These are phyloP conservation scores for Alternaria panax DNA, from an alignment of 2,329 filamentous ascomycete species.

Conservation along the genomic window DNA sequence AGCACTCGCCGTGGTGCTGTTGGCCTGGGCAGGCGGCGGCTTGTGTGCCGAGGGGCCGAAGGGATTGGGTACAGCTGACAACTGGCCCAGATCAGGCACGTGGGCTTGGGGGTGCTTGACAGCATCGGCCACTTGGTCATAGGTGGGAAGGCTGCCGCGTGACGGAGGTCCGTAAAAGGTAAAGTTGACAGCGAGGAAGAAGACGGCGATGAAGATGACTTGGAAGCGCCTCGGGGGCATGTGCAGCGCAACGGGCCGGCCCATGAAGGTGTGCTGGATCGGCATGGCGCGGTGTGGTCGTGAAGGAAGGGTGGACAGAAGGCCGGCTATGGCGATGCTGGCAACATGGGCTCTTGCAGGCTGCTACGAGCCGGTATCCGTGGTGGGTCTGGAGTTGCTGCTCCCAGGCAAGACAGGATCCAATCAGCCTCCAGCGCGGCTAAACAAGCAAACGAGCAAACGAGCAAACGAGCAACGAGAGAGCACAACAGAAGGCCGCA, in stretches of 20 bases:
- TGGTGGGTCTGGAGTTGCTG: conserved; percentile 8
- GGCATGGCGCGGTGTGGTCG: conserved; percentile 36
- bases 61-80: conserved; percentile 61
- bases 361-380: conserved; percentile 21
- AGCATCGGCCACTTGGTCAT: conserved; percentile 46
- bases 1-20: conserved; percentile 68
- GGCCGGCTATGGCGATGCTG: conserved; percentile 18
- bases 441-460: conserved; percentile 10
- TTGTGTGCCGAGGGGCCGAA: conserved; percentile 75
- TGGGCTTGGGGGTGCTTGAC: conserved; percentile 50
- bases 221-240: conserved; percentile 58
- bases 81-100: conserved; percentile 38
- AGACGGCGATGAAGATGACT: conserved; percentile 49
- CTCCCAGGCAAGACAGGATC: not conserved
- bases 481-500: not conserved
- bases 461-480: conserved; percentile 14
- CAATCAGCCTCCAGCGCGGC: not conserved
- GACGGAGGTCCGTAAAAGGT: conserved; percentile 49
- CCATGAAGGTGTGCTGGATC: conserved; percentile 42
- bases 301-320: conserved; percentile 3
- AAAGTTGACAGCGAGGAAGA: conserved; percentile 44
- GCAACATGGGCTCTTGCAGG: conserved; percentile 6
- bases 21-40: conserved; percentile 78
- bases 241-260: conserved; percentile 42
- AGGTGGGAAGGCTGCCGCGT: conserved; percentile 46